Percentiles rank a stretch among this genome's conserved stretches.
These are phyloP conservation scores for Penicillium verhagenii DNA, from an alignment of 495 filamentous ascomycete species.

Conservation along the genomic window DNA sequence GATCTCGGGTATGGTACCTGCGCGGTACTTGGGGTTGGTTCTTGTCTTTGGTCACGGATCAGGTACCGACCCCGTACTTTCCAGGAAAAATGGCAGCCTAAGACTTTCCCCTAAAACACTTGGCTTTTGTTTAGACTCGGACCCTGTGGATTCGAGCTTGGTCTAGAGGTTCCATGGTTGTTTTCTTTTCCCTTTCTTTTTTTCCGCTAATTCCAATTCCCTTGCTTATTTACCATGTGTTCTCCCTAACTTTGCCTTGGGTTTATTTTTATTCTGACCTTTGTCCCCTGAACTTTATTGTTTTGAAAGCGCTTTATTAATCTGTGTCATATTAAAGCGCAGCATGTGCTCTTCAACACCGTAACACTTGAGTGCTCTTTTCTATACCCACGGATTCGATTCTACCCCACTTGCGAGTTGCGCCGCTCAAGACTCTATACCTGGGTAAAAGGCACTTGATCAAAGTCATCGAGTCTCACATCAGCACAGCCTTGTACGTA, in stretches of 20 bases:
- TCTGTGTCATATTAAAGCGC: background rate
- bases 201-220: background rate
- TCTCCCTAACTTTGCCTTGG: background rate
- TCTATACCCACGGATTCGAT: too few relatives aligned
- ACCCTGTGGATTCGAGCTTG: conserved; percentile 11
- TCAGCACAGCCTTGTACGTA: background rate
- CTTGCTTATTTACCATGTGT: background rate
- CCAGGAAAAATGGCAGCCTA: conserved; percentile 10
- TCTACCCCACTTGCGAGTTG: too few relatives aligned
- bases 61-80: background rate
- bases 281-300: background rate
- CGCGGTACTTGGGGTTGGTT: background rate
- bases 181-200: conserved; percentile 4
- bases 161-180: too few relatives aligned
- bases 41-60: background rate
- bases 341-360: background rate
- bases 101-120: conserved; percentile 19
- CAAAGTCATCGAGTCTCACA: too few relatives aligned
- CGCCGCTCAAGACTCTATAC: too few relatives aligned
- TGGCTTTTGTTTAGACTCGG: conserved; percentile 17
- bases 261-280: background rate
- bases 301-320: background rate
- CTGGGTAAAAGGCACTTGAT: too few relatives aligned
- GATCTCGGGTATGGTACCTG: background rate
- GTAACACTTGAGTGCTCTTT: background rate